These are phyloP conservation scores for Glarea lozoyensis DNA, from an alignment of 495 filamentous ascomycete genomes.

Conservation along the genomic window DNA sequence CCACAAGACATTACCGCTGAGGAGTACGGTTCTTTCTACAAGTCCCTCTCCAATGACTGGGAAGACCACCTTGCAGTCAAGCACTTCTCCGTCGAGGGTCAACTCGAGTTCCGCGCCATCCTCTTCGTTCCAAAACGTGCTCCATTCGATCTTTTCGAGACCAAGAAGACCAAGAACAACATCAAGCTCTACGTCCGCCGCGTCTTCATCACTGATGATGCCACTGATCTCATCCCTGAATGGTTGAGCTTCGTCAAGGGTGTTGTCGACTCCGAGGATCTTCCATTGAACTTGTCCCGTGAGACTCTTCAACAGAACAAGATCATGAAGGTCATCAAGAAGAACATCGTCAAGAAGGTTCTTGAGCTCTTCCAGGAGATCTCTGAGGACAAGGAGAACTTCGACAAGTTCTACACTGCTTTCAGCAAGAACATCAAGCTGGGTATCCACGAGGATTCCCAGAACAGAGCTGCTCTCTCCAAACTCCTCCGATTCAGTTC, in stretches of 20 bases:
- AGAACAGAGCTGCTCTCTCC: conserved; percentile 88
- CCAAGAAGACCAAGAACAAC: conserved; percentile 99
- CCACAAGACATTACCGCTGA: conserved; percentile 90
- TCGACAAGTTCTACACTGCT: conserved; percentile 99
- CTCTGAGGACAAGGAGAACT: conserved; percentile 97
- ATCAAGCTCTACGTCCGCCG: conserved; percentile 99
- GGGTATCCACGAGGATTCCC: conserved; percentile 98
- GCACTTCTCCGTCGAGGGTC: conserved; percentile 99
- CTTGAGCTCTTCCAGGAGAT: conserved; percentile 99
- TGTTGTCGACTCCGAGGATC: conserved; percentile 99
- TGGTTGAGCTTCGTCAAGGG: conserved; percentile 99
- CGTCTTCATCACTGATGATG: conserved; percentile 99
- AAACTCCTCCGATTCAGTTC: conserved; percentile 99
- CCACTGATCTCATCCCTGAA: conserved; percentile 97
- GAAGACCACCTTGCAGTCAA: conserved; percentile 99
- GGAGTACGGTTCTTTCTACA: conserved; percentile 99
- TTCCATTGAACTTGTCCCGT: conserved; percentile 97
- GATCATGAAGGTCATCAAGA: conserved; percentile 99
- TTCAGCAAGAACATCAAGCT: conserved; percentile 99
- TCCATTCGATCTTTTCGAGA: conserved; percentile 99
- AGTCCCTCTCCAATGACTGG: conserved; percentile 99
- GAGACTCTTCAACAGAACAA: conserved; percentile 99
- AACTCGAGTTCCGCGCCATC: conserved; percentile 99
- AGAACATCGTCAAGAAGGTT: conserved; percentile 99
- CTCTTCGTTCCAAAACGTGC: conserved; percentile 99